A percentile compares a stretch with the other conserved stretches of the same genome.
These are phyloP conservation scores for Paraconiothyrium sp. DNA, from an alignment of 2,329 filamentous ascomycete species.

Conservation along the genomic window DNA sequence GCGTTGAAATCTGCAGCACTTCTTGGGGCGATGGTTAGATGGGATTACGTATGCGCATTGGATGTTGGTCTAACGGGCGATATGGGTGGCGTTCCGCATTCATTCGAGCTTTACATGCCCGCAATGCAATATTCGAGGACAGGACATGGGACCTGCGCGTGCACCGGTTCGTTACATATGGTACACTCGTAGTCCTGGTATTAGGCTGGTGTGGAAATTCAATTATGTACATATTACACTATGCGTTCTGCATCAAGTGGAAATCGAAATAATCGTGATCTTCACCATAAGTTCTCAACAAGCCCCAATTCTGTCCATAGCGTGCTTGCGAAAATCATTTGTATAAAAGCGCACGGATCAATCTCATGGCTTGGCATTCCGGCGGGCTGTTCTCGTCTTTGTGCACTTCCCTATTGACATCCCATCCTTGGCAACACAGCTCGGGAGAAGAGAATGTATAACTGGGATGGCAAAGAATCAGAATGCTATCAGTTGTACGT, in stretches of 20 bases:
- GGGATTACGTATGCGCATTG: background rate
- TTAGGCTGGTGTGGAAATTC: background rate
- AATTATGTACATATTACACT: too few relatives aligned
- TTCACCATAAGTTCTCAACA: too few relatives aligned
- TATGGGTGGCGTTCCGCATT: too few relatives aligned
- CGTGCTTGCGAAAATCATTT: too few relatives aligned
- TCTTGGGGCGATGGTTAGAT: background rate
- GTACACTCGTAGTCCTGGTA: background rate
- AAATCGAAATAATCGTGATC: too few relatives aligned
- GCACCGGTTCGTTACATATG: background rate
- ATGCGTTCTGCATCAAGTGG: too few relatives aligned
- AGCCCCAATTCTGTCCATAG: too few relatives aligned
- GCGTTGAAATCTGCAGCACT: background rate
- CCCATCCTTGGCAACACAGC: background rate
- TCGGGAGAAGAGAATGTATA: constrained; percentile 56
- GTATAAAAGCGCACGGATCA: background rate
- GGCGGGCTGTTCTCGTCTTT: constrained; percentile 27
- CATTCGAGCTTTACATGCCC: too few relatives aligned
- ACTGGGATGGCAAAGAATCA: constrained; percentile 73
- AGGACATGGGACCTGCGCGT: background rate
- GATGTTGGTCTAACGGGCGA: too few relatives aligned
- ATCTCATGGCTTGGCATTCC: constrained; percentile 27
- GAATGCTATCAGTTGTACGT: constrained; percentile 79
- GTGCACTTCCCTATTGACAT: constrained; percentile 27
- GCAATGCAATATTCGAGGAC: too few relatives aligned